A percentile compares a stretch with the other conserved stretches of the same genome.
These are phyloP conservation scores for Ophiocordyceps unilateralis DNA, from an alignment of 2,329 filamentous ascomycete genomes.

Conservation along the genomic window DNA sequence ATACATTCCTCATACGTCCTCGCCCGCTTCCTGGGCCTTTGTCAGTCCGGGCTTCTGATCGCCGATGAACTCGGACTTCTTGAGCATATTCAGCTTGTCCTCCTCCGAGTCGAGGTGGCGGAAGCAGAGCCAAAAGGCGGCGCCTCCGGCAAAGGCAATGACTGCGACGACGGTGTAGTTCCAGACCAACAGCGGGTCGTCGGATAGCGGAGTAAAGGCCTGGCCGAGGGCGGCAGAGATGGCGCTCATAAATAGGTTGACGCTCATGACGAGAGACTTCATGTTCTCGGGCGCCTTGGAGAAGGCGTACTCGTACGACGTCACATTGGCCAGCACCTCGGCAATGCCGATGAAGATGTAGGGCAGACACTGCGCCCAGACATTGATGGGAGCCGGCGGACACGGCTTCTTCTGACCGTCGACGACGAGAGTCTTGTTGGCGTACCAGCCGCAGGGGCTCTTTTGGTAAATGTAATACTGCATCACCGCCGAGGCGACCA, in stretches of 20 bases:
- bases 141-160: slow-evolving; percentile 43
- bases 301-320: slow-evolving; percentile 58
- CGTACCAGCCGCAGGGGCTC: slow-evolving; percentile 40
- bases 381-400: slow-evolving; percentile 43
- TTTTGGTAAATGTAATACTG: slow-evolving; percentile 47
- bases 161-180: slow-evolving; percentile 51
- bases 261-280: slow-evolving; percentile 55
- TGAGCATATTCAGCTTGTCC: slow-evolving; percentile 49
- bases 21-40: slow-evolving; percentile 7
- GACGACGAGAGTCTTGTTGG: slow-evolving; percentile 15
- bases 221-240: slow-evolving; percentile 55
- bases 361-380: slow-evolving; percentile 38
- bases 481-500: slow-evolving; percentile 38
- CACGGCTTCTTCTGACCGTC: slow-evolving; percentile 23
- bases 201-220: slow-evolving; percentile 43
- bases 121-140: slow-evolving; percentile 53
- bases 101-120: slow-evolving; percentile 47
- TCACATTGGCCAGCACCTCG: slow-evolving; percentile 37
- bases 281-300: slow-evolving; percentile 66
- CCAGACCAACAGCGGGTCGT: slow-evolving; percentile 51
- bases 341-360: slow-evolving; percentile 33
- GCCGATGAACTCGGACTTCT: slow-evolving; percentile 25
- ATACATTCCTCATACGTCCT: not conserved
- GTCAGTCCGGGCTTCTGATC: slow-evolving; percentile 16
- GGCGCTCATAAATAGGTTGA: slow-evolving; percentile 55